Conservation (phyloP, 208 protist species). For the Endotrypanum monterogeii region DNA sequence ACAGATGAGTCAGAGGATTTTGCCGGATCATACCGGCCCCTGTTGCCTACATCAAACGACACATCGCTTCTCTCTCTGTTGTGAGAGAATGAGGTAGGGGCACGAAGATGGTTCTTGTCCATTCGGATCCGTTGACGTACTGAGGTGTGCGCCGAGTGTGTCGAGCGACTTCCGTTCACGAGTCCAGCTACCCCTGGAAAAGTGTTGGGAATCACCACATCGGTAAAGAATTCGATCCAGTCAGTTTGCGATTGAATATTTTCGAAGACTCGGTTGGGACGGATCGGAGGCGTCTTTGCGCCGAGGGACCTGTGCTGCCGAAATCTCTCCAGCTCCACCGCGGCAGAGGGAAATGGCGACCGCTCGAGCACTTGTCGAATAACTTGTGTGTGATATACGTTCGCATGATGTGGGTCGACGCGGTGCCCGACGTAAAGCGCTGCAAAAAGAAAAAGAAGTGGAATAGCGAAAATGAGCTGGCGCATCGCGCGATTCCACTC, state of each 20-base stretch:
- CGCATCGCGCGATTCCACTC: slow-evolving; percentile 22
- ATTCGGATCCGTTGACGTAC: no score
- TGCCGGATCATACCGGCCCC: background rate
- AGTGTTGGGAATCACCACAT: slow-evolving; percentile 3
- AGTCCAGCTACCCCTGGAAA: background rate
- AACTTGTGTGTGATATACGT: slow-evolving; percentile 10
- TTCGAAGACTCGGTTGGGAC: slow-evolving; percentile 9
- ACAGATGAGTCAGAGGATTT: background rate
- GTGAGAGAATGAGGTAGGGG: background rate
- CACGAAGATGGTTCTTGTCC: background rate
- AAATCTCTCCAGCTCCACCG: slow-evolving; percentile 8
- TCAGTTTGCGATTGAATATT: slow-evolving; percentile 20
- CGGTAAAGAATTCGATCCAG: slow-evolving; percentile 23
- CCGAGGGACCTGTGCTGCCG: slow-evolving; percentile 11
- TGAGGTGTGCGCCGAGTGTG: background rate
- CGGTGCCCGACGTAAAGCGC: slow-evolving; percentile 6
- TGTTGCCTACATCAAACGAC: background rate
- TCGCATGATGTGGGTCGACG: background rate
- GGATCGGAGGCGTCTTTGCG: background rate
- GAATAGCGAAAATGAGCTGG: slow-evolving; percentile 16
- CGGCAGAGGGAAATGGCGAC: slow-evolving; percentile 11
- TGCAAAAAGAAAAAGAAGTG: slow-evolving; percentile 7
- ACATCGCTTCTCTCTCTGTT: background rate
- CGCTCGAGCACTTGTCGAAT: slow-evolving; percentile 13
- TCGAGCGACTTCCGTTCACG: background rate